These are phyloP conservation scores for Neoscytalidium dimidiatum DNA, from an alignment of 2,329 filamentous ascomycete species.

Conservation along the genomic window DNA sequence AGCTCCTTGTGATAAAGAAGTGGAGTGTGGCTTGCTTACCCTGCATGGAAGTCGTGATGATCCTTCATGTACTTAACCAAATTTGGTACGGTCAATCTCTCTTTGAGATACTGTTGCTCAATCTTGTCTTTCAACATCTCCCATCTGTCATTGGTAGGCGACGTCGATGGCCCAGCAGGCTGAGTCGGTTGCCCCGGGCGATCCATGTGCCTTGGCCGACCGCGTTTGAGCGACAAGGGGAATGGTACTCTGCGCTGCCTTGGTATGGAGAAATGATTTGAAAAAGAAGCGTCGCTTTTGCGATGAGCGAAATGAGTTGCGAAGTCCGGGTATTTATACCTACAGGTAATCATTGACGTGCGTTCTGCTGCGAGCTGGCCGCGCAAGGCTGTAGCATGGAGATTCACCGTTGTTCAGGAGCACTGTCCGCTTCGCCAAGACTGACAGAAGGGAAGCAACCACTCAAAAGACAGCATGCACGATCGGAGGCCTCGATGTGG, in stretches of 20 bases:
- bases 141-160: slow-evolving; percentile 20
- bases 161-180: not conserved
- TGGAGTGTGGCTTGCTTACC: slow-evolving; percentile 8
- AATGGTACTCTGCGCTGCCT: too few species aligned
- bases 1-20: not conserved
- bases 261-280: not conserved
- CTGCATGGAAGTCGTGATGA: slow-evolving; percentile 23
- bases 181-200: not conserved
- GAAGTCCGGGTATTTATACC: not conserved
- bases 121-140: slow-evolving; percentile 23
- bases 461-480: not conserved
- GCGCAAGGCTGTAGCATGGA: not conserved
- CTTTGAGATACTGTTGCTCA: slow-evolving; percentile 22
- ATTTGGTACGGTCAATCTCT: slow-evolving; percentile 22
- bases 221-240: not conserved
- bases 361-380: not conserved
- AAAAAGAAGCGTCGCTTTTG: not conserved
- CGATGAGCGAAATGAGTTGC: not conserved
- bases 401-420: not conserved
- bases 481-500: not conserved
- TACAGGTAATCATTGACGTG: not conserved
- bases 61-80: slow-evolving; percentile 22
- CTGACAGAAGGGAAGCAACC: not conserved
- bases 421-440: too few species aligned
- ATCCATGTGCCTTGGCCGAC: not conserved